These are phyloP conservation scores for Plasmodium gaboni DNA, from an alignment of 169 alveolate species.

Conservation along the genomic window DNA sequence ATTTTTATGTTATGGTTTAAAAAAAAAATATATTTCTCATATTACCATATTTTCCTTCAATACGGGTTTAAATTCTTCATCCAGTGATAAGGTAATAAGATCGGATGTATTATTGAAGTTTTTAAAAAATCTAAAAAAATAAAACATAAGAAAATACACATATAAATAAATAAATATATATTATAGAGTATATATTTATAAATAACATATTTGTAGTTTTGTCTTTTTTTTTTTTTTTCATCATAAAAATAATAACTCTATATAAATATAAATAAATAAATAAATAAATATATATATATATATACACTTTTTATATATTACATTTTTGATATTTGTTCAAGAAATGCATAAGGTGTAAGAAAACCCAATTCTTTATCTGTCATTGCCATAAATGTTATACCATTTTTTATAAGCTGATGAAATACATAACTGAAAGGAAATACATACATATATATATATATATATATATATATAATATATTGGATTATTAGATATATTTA, in stretches of 20 bases:
- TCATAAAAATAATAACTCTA: background rate
- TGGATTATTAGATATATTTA: background rate
- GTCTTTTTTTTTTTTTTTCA: background rate
- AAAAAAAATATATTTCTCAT: background rate
- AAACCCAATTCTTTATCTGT: conserved; percentile 71
- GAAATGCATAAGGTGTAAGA: conserved; percentile 66
- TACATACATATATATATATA: background rate
- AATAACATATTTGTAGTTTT: background rate
- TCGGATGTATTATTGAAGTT: conserved; percentile 60
- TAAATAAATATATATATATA: background rate
- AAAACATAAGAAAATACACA: background rate
- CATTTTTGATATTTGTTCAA: conserved; percentile 75
- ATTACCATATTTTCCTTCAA: conserved; percentile 74
- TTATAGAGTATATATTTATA: background rate
- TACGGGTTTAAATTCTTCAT: conserved; percentile 70
- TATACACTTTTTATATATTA: conserved; percentile 4
- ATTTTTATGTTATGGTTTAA: too few relatives aligned
- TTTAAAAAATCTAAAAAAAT: conserved; percentile 56
- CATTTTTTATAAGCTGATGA: conserved; percentile 76
- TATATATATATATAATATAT: background rate
- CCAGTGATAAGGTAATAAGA: conserved; percentile 58
- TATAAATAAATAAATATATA: background rate
- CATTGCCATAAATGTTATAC: conserved; percentile 75
- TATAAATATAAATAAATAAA: conserved; percentile 2
- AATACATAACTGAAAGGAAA: conserved; percentile 56